A percentile compares a stretch with the other conserved stretches of the same genome.
Conservation (phyloP, 371 early-diverging fungal genomes). For the Syncephalastrum monosporum region DNA sequence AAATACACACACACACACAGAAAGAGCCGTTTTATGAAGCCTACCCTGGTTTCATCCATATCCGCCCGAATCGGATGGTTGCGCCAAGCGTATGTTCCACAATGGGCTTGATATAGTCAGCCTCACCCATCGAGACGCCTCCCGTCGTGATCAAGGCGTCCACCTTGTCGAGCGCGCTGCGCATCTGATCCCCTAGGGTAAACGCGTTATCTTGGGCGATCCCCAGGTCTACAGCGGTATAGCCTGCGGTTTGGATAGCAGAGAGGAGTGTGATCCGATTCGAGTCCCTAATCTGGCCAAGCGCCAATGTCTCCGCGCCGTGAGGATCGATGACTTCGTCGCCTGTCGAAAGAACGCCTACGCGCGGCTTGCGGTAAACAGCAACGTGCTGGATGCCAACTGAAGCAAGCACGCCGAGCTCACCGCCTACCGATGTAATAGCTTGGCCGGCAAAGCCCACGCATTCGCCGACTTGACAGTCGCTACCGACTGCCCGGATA, state of each 20-base stretch:
- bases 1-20: background rate
- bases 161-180: constrained; percentile 54
- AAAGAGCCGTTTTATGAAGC: background rate
- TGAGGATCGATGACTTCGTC: constrained; percentile 78
- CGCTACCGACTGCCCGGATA: constrained; percentile 81
- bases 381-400: constrained; percentile 68
- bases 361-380: constrained; percentile 67
- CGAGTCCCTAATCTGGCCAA: constrained; percentile 80
- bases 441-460: constrained; percentile 59
- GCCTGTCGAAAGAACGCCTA: constrained; percentile 87
- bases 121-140: constrained; percentile 95
- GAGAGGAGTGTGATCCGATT: constrained; percentile 80
- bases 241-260: constrained; percentile 64
- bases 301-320: constrained; percentile 40
- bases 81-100: constrained; percentile 76
- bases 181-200: constrained; percentile 48
- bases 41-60: constrained; percentile 91
- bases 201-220: constrained; percentile 72
- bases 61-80: constrained; percentile 83
- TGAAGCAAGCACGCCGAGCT: constrained; percentile 78
- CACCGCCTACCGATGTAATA: constrained; percentile 73
- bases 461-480: constrained; percentile 59
- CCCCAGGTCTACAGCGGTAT: constrained; percentile 72
- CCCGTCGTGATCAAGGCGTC: constrained; percentile 90
- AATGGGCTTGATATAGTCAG: constrained; percentile 85